Evolutionary conservation across 192 early-diverging fungal species (phyloP), one percentile per base, ranked within the genome.

Genomic region (Backusella macrospora): DNA sequence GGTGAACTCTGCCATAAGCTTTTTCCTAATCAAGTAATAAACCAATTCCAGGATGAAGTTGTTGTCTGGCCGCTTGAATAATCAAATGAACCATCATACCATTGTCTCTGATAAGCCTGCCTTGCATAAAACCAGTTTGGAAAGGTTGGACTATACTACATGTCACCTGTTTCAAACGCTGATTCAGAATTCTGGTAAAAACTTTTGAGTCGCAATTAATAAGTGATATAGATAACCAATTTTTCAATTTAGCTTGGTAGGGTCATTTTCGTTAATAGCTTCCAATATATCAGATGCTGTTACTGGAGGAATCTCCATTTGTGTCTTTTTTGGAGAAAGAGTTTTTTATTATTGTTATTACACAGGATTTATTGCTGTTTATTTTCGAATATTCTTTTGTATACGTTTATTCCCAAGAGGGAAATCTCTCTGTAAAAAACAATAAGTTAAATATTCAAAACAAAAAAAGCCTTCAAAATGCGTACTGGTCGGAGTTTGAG

Each of bases 11-110:
- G 37, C 77, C 79, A 64, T 77, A 81, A 0, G 75, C 75, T 46
- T 77, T 77, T 7, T 76, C 71, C 45, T 80, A 74, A 29, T 80
- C 79, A 8, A 80, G 29, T 8, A 65, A 46, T 18, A 73, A n/a
- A 49, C 72, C 72, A 23, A 73, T 68, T 2, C n/a, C 77, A 18
- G 13, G 15, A 9, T 12, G 21, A 0, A 39, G 7, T 0, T 14
- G 10, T 4, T 29, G 0, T 3, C 29, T 29, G 3, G 43, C 67
- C 6, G 3, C 13, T 5, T 42, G 43, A 44, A 49, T 65, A 16
- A 68, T 37, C 16, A 55, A 21, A 4, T 43, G 1, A 23, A 71
- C n/a, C 10, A 62, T 67, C 4, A 71, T 10, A 23, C 65, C 71
- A 65, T 78, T 78, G 59, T 73, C 71, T 0, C 67, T 48, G 39